Percentiles rank a stretch among this genome's conserved stretches.
These are phyloP conservation scores for Areca catechu DNA, from an alignment of 176 grass and related monocot species.

Conservation along the genomic window DNA sequence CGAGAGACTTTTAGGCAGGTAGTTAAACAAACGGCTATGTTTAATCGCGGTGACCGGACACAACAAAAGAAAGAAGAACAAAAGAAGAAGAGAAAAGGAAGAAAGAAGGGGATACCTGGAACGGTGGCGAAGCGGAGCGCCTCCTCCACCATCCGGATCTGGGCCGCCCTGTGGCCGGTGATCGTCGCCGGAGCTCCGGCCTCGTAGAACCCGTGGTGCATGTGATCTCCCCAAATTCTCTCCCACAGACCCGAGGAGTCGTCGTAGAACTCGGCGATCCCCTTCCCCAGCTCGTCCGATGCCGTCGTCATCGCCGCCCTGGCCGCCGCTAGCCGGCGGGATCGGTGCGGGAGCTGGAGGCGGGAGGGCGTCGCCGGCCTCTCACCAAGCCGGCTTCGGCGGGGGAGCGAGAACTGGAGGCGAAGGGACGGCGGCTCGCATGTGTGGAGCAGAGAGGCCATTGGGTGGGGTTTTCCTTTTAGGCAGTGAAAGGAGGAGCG, in stretches of 20 bases:
- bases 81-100: too few species aligned
- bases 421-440: background rate
- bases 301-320: constrained; percentile 1
- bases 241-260: constrained; percentile 84
- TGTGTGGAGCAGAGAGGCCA: constrained; percentile 25
- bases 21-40: too few species aligned
- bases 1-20: too few species aligned
- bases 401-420: background rate
- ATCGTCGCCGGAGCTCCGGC: constrained; percentile 36
- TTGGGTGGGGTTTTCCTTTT: constrained; percentile 9
- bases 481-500: too few species aligned
- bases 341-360: background rate
- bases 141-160: constrained; percentile 94
- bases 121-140: constrained; percentile 73
- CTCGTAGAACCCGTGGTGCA: constrained; percentile 95
- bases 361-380: too few species aligned
- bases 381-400: background rate
- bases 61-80: too few species aligned
- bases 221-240: constrained; percentile 93
- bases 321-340: constrained; percentile 11
- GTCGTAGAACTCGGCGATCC: constrained; percentile 95
- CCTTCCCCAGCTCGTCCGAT: constrained; percentile 57
- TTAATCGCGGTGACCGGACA: too few species aligned
- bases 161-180: constrained; percentile 59
- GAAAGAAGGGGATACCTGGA: constrained; percentile 43